Evolutionary conservation across 163 green algal genomes (phyloP), one percentile per base, ranked within the genome.

Genomic region (Scenedesmus sp.): DNA sequence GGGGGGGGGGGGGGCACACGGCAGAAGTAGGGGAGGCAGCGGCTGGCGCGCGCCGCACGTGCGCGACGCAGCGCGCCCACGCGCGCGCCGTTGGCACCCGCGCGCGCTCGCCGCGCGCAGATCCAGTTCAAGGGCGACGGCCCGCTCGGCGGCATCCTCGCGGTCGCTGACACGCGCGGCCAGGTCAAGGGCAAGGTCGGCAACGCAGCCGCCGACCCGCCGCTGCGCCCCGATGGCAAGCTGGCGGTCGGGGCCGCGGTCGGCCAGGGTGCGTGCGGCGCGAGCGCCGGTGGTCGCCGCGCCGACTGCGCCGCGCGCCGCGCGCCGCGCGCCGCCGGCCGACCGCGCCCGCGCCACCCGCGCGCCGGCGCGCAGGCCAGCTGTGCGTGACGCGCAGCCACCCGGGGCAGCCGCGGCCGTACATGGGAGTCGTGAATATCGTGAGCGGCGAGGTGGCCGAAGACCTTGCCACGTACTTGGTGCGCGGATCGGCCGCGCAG

Each of bases 381-480:
- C 79, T 99, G 71, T 89, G 89, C 50, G 94, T 99, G 11, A 92
- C 97, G 26, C 89, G 95, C 31, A 92, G 71, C 22, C 91, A 97
- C 67, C 89, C 89, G 0, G 36, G 84, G 11, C 83, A 93, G 47
- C 84, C 85, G 29, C 69, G 86, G 62, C 87, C 91, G 34, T 95
- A 91, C 84, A 93, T 87, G 22, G 92, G 92, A 48, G 91, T 90
- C 62, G 87, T 95, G 56, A 87, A 81, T 15, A 95, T 97, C 51
- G 78, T 88, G 24, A 84, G 83, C 11, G 93, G 93, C 6, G 93
- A 96, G 86, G 29, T 98, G 22, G 95, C 90, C 1, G 95, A 98
- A 69, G 95, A 98, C 85, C 75, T 98, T 26, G 93, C 95, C 1
- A 86, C 84, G 36, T 98, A 98, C 81, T 75, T 98, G 79, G 89